These are phyloP conservation scores for Cutaneotrichosporon sp. DNA, from an alignment of 1,284 basidiomycete genomes.

Conservation along the genomic window DNA sequence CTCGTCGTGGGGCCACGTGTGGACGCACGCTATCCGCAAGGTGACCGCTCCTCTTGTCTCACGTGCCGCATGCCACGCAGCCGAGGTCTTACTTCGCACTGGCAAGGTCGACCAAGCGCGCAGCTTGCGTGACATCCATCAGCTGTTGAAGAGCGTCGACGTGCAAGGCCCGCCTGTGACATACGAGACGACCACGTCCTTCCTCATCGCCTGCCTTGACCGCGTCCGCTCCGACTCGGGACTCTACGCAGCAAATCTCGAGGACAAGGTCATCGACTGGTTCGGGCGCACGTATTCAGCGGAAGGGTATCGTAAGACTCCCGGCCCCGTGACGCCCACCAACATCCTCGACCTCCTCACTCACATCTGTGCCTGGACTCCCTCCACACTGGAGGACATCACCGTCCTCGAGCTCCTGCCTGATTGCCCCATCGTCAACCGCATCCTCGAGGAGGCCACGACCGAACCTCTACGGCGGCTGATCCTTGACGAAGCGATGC, in stretches of 20 bases:
- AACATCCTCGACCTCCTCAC: slow-evolving; percentile 69
- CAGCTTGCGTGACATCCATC: slow-evolving; percentile 69
- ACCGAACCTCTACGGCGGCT: slow-evolving; percentile 68
- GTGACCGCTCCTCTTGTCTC: slow-evolving; percentile 65
- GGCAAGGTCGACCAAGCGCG: slow-evolving; percentile 61
- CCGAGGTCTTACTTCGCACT: slow-evolving; percentile 58
- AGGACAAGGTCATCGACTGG: slow-evolving; percentile 85
- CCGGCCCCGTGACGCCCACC: slow-evolving; percentile 56
- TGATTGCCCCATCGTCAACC: slow-evolving; percentile 64
- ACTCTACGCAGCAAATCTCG: slow-evolving; percentile 74
- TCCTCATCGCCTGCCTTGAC: slow-evolving; percentile 67
- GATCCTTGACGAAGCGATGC: slow-evolving; percentile 65
- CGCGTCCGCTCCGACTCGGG: slow-evolving; percentile 74
- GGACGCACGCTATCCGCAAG: slow-evolving; percentile 77
- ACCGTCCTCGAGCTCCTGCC: slow-evolving; percentile 57
- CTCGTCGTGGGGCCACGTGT: slow-evolving; percentile 70
- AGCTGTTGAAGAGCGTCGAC: slow-evolving; percentile 73
- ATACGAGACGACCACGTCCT: slow-evolving; percentile 80
- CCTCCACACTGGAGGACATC: slow-evolving; percentile 16
- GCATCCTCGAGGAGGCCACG: slow-evolving; percentile 62
- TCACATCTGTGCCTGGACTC: slow-evolving; percentile 63
- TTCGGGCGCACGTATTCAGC: slow-evolving; percentile 58
- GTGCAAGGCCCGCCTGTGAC: slow-evolving; percentile 82
- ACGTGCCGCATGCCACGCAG: slow-evolving; percentile 78
- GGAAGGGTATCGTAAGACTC: slow-evolving; percentile 57